Evolutionary conservation across 495 filamentous ascomycete genomes (phyloP), one percentile per base, ranked within the genome.

Genomic region (Haplographium delicatum): DNA sequence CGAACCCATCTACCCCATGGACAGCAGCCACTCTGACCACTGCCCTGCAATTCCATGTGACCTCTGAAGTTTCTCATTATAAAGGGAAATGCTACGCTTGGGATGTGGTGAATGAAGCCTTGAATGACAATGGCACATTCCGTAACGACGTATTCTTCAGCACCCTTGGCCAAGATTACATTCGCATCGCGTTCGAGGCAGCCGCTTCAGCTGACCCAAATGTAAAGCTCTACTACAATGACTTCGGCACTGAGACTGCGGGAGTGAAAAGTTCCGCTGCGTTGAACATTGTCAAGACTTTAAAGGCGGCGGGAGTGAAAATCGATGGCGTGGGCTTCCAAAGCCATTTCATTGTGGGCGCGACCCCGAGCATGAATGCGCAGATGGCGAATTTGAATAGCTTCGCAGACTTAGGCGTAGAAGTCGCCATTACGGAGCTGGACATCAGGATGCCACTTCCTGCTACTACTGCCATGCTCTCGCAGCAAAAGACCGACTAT

Each of bases 51-150:
- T 78, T 76, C 60, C 81, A 84, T 68, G 72, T 81, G 58, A 73
- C 64, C 2, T 76, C 70, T 13, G 64, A 82, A 43, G 71, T 81
- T 50, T 63, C 60, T 18, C 75, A 73, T 15, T 85, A 74, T 58
- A 80, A 76, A 66, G 81, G 80, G 56, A 77, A 81, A 69, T 73
- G 83, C 59, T 71, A 72, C 54, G 72, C 66, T 37, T 85, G 77
- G 74, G 80, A 84, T 53, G 81, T 85, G 25, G 71, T 80, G 44
- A 85, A 85, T 68, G 80, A 84, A 62, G 79, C 82, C 58, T 79
- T 85, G 66, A 76, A 78, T 65, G 80, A 84, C 54, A 72, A 78
- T 52, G 81, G 79, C 28, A 69, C 72, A 18, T 69, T 82, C 45
- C 74, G 79, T 47, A 61, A 58, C 46, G 72, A 68, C n/a, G 73